A percentile compares a stretch with the other conserved stretches of the same genome.
Evolutionary conservation across 225 moss, liverwort and hornwort species (phyloP).

Genomic region (Bryoerythrophyllum caledonicum): DNA sequence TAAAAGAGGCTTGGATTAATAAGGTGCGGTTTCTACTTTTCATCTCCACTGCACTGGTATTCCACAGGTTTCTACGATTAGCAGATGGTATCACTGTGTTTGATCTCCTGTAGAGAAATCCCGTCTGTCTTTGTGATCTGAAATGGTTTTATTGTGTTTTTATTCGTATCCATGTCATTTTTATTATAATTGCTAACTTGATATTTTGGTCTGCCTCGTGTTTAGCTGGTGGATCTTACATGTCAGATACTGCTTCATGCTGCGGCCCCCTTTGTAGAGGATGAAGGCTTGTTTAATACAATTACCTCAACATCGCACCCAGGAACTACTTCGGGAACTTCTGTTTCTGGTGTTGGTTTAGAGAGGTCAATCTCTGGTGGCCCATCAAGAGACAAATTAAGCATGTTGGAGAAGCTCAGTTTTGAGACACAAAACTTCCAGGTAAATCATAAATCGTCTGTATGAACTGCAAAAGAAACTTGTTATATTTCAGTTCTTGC

Average conservation of each 20-base stretch:
- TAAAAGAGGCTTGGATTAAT: slow-evolving; percentile 93
- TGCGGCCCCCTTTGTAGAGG: slow-evolving; percentile 78
- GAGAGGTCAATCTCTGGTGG: slow-evolving; percentile 58
- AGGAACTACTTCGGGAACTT: slow-evolving; percentile 37
- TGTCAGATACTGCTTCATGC: slow-evolving; percentile 97
- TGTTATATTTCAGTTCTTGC: slow-evolving; percentile 14
- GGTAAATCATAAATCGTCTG: slow-evolving; percentile 40
- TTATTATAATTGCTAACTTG: slow-evolving; percentile 38
- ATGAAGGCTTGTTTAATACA: slow-evolving; percentile 78
- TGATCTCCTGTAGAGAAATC: neutral
- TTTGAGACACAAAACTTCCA: slow-evolving; percentile 87
- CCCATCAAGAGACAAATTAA: slow-evolving; percentile 72
- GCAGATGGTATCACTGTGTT: slow-evolving; percentile 9
- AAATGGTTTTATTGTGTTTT: slow-evolving; percentile 11
- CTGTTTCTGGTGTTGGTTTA: slow-evolving; percentile 46
- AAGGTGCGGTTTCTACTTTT: slow-evolving; percentile 51
- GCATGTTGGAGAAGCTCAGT: slow-evolving; percentile 87
- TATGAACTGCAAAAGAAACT: slow-evolving; percentile 9
- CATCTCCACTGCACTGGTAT: slow-evolving; percentile 13
- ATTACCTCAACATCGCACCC: slow-evolving; percentile 51
- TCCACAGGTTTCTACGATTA: slow-evolving; percentile 10
- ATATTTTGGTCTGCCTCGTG: slow-evolving; percentile 39
- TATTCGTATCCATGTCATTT: slow-evolving; percentile 16
- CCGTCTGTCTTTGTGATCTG: slow-evolving; percentile 8
- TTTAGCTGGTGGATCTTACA: slow-evolving; percentile 94